Evolutionary conservation across 2,329 filamentous ascomycete species (phyloP), one percentile per base, ranked within the genome.

Genomic region (Cladophialophora bantiana): DNA sequence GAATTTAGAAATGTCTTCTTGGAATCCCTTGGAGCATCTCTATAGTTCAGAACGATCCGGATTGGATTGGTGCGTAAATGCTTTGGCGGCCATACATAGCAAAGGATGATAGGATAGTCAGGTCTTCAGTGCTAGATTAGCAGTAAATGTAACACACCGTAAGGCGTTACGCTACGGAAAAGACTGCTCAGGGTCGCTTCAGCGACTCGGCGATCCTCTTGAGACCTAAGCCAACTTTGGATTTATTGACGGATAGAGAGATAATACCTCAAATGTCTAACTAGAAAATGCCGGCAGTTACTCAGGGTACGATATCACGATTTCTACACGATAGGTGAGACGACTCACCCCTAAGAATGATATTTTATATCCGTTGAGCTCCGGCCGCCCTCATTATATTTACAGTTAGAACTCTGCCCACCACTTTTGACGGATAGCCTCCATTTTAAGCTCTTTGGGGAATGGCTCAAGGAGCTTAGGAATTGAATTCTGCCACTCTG

Each of bases 11-110:
- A 15, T 73, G 74, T 0, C 74, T 82, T 3, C 35, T 76, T 13
- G 59, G 73, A 0, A 76, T 80, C 34, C 59, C 82, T 4, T 73
- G 74, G 18, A 42, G 55, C 1, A 70, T 75, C 4, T 77, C 78
- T 4, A 66, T 82, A 5, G 65, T 78, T 3, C 73, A 79, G 55
- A 67, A 70, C 53, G 75, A 81, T 50, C 73, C 74, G 6, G 71
- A 68, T 52, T 83, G 79, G 77, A 76, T 3, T 84, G 80, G 81
- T 72, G 81, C 6, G 73, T 70, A 5, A 70, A 77, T 20, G 80
- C 74, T 0, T 56, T 84, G 18, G 53, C 34, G 0, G 74, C 67
- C 18, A 72, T 83, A 12, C 18, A 72, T 83, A 12, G 69, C 71
- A 18, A 66, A 68, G 4, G 79, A 83, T 65, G 75, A 77, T 1